Conservation (phyloP, 371 early-diverging fungal species). For the Mortierella sp. region DNA sequence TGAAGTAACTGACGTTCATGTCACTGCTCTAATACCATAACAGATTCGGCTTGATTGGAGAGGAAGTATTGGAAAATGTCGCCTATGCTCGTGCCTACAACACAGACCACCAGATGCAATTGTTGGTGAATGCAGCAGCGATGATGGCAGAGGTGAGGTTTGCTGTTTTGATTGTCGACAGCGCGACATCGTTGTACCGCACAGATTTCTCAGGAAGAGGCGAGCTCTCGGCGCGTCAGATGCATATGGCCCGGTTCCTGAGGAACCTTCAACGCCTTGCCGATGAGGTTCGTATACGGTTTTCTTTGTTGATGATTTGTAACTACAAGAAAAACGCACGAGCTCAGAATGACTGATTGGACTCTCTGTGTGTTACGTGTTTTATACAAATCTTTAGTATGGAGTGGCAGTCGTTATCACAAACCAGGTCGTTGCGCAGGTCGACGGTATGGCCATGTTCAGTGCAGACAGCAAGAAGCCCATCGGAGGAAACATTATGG, state of each 20-base stretch:
- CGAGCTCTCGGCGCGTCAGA: slow-evolving; percentile 98
- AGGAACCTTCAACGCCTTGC: slow-evolving; percentile 93
- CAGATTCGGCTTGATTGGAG: slow-evolving; percentile 89
- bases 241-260: slow-evolving; percentile 96
- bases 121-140: slow-evolving; percentile 94
- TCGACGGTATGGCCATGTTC: slow-evolving; percentile 97
- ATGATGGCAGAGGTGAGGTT: slow-evolving; percentile 98
- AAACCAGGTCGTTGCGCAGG: slow-evolving; percentile 99
- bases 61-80: slow-evolving; percentile 96
- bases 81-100: slow-evolving; percentile 98
- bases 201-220: slow-evolving; percentile 99
- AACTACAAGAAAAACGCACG: neutral
- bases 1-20: neutral
- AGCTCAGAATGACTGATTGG: neutral
- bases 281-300: slow-evolving; percentile 84
- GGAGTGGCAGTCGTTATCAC: slow-evolving; percentile 99
- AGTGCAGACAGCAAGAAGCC: slow-evolving; percentile 98
- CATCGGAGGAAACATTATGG: slow-evolving; percentile 99
- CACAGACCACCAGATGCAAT: slow-evolving; percentile 96
- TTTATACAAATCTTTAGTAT: slow-evolving; percentile 68
- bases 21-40: neutral
- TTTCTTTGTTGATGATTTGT: neutral
- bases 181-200: slow-evolving; percentile 97
- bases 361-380: too few species aligned
- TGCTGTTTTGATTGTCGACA: slow-evolving; percentile 96